Conservation (phyloP, 179 eudicot genomes). For the Carnegiea gigantea region DNA sequence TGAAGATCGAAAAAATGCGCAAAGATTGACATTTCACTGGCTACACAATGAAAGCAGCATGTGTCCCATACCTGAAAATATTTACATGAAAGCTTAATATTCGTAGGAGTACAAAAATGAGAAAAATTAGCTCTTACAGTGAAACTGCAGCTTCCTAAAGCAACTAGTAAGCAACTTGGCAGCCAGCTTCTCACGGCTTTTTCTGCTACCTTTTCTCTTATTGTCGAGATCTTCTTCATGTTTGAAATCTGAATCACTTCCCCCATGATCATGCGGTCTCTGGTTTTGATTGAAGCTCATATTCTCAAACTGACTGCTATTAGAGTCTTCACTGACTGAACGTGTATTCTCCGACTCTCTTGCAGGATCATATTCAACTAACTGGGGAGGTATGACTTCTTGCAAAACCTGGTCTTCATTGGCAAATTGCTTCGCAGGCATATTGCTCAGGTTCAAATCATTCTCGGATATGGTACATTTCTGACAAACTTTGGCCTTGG, state of each 20-base stretch:
- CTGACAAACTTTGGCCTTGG: not conserved
- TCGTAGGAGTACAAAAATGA: too few species aligned
- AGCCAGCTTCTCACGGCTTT: not conserved
- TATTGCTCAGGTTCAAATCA: not conserved
- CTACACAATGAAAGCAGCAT: too few species aligned
- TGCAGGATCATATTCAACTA: not conserved
- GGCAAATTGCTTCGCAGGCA: not conserved
- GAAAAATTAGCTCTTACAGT: constrained; percentile 14
- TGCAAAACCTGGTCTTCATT: not conserved
- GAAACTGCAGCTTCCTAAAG: constrained; percentile 9
- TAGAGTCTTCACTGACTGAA: not conserved
- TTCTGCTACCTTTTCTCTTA: not conserved
- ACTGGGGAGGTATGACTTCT: not conserved
- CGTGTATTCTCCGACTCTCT: not conserved
- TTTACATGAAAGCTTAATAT: not conserved
- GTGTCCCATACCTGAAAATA: not conserved
- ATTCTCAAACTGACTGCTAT: not conserved
- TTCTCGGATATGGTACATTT: not conserved
- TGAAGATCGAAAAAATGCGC: not conserved
- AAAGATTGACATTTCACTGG: not conserved
- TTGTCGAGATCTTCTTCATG: not conserved
- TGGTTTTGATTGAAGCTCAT: not conserved
- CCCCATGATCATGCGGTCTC: not conserved
- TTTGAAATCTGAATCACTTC: not conserved
- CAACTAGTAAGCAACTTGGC: not conserved